phyloP scores from a whole-genome alignment of 441 rosid genomes.

The Biscutella laevigata region DNA sequence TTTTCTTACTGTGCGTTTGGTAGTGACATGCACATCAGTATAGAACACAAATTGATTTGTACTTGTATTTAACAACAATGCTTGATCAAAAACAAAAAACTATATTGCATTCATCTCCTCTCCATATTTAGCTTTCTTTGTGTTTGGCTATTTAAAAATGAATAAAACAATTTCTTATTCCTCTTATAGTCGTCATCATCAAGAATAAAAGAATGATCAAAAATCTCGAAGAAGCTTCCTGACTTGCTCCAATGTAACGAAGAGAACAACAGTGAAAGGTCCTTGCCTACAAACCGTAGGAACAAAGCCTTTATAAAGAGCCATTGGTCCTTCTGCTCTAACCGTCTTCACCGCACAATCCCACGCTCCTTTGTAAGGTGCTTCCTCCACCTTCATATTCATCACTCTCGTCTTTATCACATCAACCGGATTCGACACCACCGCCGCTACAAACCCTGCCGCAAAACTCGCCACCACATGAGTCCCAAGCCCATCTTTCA shows the following conservation, averaged over 20 bases:
- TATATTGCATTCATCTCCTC: neutral
- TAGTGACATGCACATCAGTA: slow-evolving; percentile 17
- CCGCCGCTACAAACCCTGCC: slow-evolving; percentile 60
- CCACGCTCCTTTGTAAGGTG: slow-evolving; percentile 43
- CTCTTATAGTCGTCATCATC: neutral
- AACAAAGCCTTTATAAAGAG: slow-evolving; percentile 55
- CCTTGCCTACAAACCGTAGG: slow-evolving; percentile 64
- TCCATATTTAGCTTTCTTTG: neutral
- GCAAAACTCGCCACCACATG: slow-evolving; percentile 55
- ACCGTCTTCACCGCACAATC: slow-evolving; percentile 58
- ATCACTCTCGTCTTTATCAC: slow-evolving; percentile 59
- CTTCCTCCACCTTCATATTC: slow-evolving; percentile 56
- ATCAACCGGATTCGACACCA: slow-evolving; percentile 57
- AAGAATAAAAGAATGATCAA: slow-evolving; percentile 8
- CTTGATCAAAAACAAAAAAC: neutral
- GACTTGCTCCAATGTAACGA: slow-evolving; percentile 59
- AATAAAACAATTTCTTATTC: neutral
- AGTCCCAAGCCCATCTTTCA: slow-evolving; percentile 47
- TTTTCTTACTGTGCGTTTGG: neutral
- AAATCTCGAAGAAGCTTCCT: slow-evolving; percentile 47
- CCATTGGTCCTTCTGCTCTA: slow-evolving; percentile 47
- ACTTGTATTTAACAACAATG: slow-evolving; percentile 5
- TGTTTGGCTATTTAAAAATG: neutral
- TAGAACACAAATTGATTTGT: slow-evolving; percentile 3
- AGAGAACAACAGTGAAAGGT: slow-evolving; percentile 57